These are phyloP conservation scores for Peronospora belbahrii DNA, from an alignment of 352 stramenopile species.

Conservation along the genomic window DNA sequence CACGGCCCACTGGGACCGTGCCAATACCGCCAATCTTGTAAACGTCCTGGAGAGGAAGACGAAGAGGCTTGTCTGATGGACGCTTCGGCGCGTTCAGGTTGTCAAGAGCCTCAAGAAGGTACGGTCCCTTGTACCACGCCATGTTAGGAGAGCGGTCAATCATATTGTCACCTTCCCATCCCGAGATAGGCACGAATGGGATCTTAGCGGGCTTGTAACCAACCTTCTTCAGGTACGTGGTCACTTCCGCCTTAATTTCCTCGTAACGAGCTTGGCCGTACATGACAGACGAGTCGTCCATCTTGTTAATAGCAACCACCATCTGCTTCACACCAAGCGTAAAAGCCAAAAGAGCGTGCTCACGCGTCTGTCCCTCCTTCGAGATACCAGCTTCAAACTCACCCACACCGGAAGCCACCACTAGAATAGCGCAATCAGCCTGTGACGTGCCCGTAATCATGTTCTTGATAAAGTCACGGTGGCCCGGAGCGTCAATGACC, in stretches of 20 bases:
- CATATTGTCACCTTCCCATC: conserved; percentile 97
- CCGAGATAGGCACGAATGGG: conserved; percentile 94
- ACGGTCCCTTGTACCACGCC: conserved; percentile 94
- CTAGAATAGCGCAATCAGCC: conserved; percentile 94
- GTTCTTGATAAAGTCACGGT: conserved; percentile 99
- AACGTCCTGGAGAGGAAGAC: conserved; percentile 93
- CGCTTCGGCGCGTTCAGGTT: conserved; percentile 87
- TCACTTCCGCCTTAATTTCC: conserved; percentile 90
- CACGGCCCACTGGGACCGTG: conserved; percentile 93
- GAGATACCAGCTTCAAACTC: conserved; percentile 95
- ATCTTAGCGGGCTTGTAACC: conserved; percentile 95
- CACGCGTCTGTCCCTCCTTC: conserved; percentile 92
- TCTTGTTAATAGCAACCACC: conserved; percentile 98
- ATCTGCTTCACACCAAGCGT: conserved; percentile 98
- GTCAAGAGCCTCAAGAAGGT: conserved; percentile 90
- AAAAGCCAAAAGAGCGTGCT: conserved; percentile 94
- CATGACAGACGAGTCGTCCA: conserved; percentile 92
- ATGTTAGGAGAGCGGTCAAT: conserved; percentile 92
- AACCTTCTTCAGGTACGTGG: conserved; percentile 91
- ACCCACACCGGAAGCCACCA: conserved; percentile 87
- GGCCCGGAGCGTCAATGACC: conserved; percentile 96
- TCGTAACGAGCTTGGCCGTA: conserved; percentile 92
- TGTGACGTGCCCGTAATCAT: conserved; percentile 98
- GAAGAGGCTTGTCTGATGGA: conserved; percentile 93
- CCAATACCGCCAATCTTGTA: conserved; percentile 98